Conservation (phyloP, 345 rosid genomes). For the Moricandia moricandioides region DNA sequence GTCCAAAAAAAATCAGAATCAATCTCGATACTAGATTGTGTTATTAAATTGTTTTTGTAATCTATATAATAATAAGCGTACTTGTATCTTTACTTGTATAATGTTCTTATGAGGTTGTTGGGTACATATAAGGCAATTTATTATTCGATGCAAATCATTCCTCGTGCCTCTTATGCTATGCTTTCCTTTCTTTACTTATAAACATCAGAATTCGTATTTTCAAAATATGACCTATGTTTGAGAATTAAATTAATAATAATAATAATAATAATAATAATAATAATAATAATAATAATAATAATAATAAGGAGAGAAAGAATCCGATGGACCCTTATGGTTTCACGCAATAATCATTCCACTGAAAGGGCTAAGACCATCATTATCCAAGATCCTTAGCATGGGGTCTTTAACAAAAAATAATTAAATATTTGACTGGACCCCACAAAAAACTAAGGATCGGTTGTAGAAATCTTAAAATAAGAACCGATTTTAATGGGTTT, state of each 20-base stretch:
- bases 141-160: conserved; percentile 36
- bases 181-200: conserved; percentile 5
- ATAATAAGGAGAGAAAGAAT: too few relatives aligned
- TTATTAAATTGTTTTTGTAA: background rate
- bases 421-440: too few relatives aligned
- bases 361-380: too few relatives aligned
- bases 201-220: background rate
- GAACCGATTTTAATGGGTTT: too few relatives aligned
- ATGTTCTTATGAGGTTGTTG: conserved; percentile 15
- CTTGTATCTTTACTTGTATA: background rate
- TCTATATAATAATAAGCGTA: background rate
- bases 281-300: too few relatives aligned
- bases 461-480: too few relatives aligned
- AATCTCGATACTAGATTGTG: background rate
- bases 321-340: too few relatives aligned
- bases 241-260: too few relatives aligned
- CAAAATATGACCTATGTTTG: background rate
- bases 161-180: conserved; percentile 35
- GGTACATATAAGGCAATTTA: conserved; percentile 28
- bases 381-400: too few relatives aligned
- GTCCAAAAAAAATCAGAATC: background rate
- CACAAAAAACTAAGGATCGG: too few relatives aligned
- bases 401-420: too few relatives aligned
- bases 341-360: conserved; percentile 58
- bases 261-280: too few relatives aligned